These are phyloP conservation scores for Lasiodiplodia gonubiensis DNA, from an alignment of 2,329 filamentous ascomycete species.

Conservation along the genomic window DNA sequence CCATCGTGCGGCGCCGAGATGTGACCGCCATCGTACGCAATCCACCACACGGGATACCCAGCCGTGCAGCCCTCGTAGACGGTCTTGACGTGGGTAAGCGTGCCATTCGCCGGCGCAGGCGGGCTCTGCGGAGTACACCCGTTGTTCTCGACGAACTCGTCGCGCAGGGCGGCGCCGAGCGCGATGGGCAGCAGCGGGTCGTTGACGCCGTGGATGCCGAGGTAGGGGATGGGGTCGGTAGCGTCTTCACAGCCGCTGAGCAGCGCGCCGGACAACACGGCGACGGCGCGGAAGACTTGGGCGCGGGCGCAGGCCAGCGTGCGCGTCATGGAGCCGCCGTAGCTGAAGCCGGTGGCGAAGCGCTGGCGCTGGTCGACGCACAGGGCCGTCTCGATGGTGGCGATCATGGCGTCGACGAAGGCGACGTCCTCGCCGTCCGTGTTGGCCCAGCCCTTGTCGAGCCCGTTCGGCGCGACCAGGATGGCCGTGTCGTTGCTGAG, in stretches of 20 bases:
- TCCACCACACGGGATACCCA: conserved; percentile 45
- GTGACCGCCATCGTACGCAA: conserved; percentile 42
- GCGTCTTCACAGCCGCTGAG: conserved; percentile 41
- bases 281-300: conserved; percentile 48
- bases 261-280: conserved; percentile 35
- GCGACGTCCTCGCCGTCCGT: conserved; percentile 49
- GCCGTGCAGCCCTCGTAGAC: conserved; percentile 37
- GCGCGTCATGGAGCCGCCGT: conserved; percentile 53
- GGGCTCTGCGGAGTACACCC: conserved; percentile 38
- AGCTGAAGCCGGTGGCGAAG: conserved; percentile 55
- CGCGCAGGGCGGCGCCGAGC: conserved; percentile 44
- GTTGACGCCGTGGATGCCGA: conserved; percentile 48
- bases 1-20: conserved; percentile 33
- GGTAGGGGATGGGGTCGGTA: conserved; percentile 48
- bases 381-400: conserved; percentile 47
- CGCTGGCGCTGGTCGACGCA: conserved; percentile 51
- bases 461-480: conserved; percentile 52
- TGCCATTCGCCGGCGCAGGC: conserved; percentile 33
- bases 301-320: conserved; percentile 51
- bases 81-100: conserved; percentile 32
- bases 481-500: conserved; percentile 47
- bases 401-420: conserved; percentile 50
- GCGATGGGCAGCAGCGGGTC: conserved; percentile 47
- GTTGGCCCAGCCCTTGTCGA: conserved; percentile 53
- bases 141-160: conserved; percentile 48